Percentiles rank a stretch among this genome's conserved stretches.
Conservation (phyloP, 2,329 filamentous ascomycete species). For the Neofusicoccum ribis region DNA sequence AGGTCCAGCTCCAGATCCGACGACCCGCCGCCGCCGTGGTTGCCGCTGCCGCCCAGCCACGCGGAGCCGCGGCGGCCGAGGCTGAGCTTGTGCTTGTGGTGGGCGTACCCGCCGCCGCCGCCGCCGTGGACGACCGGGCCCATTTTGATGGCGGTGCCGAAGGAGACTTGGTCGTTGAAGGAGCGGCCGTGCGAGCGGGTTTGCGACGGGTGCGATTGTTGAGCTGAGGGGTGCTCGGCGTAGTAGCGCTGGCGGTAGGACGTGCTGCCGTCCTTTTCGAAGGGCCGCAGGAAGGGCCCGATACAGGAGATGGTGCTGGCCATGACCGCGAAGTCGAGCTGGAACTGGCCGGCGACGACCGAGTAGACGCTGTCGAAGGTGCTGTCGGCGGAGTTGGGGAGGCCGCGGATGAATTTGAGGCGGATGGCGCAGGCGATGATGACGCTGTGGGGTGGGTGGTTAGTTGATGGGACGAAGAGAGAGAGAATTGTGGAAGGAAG, state of each 20-base stretch:
- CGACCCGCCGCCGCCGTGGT: too few species aligned
- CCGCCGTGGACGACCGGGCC: neutral
- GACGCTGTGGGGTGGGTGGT: slow-evolving; percentile 17
- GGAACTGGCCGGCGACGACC: slow-evolving; percentile 34
- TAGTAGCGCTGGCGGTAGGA: slow-evolving; percentile 5
- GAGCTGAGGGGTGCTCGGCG: slow-evolving; percentile 20
- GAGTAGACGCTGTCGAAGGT: slow-evolving; percentile 28
- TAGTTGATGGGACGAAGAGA: neutral
- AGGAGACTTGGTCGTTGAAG: slow-evolving; percentile 3
- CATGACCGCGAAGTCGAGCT: slow-evolving; percentile 39
- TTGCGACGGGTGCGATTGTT: slow-evolving; percentile 2
- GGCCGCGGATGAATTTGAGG: slow-evolving; percentile 26
- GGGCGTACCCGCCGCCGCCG: neutral
- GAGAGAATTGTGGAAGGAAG: neutral
- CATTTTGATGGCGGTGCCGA: slow-evolving; percentile 1
- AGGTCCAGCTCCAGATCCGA: slow-evolving; percentile 21
- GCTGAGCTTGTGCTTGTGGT: slow-evolving; percentile 9
- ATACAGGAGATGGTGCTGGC: slow-evolving; percentile 34
- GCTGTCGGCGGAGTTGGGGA: slow-evolving; percentile 22
- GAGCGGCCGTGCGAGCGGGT: neutral
- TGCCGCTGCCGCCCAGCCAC: too few species aligned
- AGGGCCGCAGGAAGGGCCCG: slow-evolving; percentile 35
- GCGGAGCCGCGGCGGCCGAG: neutral
- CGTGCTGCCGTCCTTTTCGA: slow-evolving; percentile 26
- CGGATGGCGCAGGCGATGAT: slow-evolving; percentile 30